Conservation (phyloP, 352 stramenopile species). For the Pythium sukuiense region DNA sequence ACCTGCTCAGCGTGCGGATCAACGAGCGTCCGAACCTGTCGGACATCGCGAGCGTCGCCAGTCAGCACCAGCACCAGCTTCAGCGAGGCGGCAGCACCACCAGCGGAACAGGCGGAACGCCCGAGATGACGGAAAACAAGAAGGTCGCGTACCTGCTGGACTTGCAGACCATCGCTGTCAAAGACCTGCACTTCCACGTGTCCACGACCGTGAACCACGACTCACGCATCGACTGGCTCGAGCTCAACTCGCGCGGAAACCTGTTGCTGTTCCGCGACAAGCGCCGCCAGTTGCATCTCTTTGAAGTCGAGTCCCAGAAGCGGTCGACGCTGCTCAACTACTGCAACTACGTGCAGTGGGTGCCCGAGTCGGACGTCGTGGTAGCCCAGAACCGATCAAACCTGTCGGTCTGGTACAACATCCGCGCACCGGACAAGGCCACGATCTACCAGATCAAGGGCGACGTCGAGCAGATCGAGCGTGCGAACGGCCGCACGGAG, state of each 20-base stretch:
- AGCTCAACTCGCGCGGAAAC: constrained; percentile 91
- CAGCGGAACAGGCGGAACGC: background rate
- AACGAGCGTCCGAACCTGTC: constrained; percentile 82
- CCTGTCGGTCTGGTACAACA: constrained; percentile 96
- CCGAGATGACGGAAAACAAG: constrained; percentile 80
- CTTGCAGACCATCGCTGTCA: constrained; percentile 91
- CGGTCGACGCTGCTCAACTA: constrained; percentile 91
- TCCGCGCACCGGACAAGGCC: constrained; percentile 91
- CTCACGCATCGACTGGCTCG: constrained; percentile 92
- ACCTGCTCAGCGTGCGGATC: constrained; percentile 92
- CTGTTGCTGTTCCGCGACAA: constrained; percentile 94
- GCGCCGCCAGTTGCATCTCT: constrained; percentile 89
- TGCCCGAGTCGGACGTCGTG: constrained; percentile 94
- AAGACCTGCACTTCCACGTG: constrained; percentile 74
- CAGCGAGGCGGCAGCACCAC: constrained; percentile 13
- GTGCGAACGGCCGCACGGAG: constrained; percentile 90
- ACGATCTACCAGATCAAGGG: constrained; percentile 95
- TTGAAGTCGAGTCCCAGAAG: constrained; percentile 87
- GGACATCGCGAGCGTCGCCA: constrained; percentile 25
- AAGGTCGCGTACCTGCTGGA: constrained; percentile 95
- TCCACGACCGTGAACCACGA: constrained; percentile 92
- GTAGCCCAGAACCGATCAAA: constrained; percentile 92
- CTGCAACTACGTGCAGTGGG: constrained; percentile 97
- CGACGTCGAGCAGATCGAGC: constrained; percentile 94
- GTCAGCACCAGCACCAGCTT: constrained; percentile 30